Base-by-base conservation (phyloP, 2,329 filamentous ascomycete genomes). In the Ophiostoma montium region DNA sequence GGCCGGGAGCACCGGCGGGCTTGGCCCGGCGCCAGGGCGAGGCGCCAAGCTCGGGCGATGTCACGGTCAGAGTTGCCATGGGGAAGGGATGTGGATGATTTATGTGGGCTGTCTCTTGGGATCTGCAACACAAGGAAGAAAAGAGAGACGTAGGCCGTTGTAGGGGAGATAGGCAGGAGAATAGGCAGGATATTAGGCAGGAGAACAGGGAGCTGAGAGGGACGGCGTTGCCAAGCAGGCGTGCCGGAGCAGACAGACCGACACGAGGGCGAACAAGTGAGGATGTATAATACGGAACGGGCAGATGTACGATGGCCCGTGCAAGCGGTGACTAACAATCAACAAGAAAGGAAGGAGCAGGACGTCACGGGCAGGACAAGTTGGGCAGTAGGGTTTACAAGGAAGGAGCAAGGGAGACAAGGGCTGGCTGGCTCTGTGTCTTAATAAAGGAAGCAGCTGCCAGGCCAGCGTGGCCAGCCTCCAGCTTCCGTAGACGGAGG, bases 31-130 rank as follows among this genome's bases (percentile, higher is more conserved):
- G 36, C 16, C 32, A 27, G 5, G 48, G 15, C 15, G 33, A 10
- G 15, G 13, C 56, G 32, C 45, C 27, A 13, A 46, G 33, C 18
- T 42, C 41, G 12, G 51, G 27, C 46, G 51, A 49, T 35, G 47
- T 52, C 36, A 53, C 11, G 12, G 50, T 51, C 11, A 55, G 35
- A 35, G 50, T 48, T 8, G 52, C 44, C 48, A 52, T 51, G 36
- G 32, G 18, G 21, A 18, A 27, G 21, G n/a, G 13, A 12, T 19
- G 16, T 15, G 15, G 30, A 27, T n/a, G 33, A 33, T 16, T 21
- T 6, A 27, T 23, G n/a, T 5, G 19, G 19, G 16, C 7, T 36
- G 11, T 36, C 4, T 11, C 1, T 7, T 27, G 7, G 21, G 21
- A 23, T 27, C 23, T 5, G 23, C 8, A 8, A 5, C 5, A 8